A percentile compares a stretch with the other conserved stretches of the same genome.
phyloP scores from a whole-genome alignment of 73 alveolate species.

The Durusdinium trenchii region DNA sequence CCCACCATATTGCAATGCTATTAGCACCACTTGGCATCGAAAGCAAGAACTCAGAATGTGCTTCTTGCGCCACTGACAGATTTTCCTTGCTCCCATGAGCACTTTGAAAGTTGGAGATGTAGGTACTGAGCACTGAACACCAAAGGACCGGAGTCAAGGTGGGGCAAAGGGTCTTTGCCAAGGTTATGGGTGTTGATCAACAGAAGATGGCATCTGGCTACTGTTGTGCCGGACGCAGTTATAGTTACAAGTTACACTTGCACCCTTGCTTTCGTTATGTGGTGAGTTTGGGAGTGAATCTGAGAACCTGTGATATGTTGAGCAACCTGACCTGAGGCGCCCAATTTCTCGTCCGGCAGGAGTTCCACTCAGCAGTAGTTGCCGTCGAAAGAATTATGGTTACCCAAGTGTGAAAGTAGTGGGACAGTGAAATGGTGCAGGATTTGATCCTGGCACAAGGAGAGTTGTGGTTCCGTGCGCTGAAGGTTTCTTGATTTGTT shows the following conservation, averaged over 20 bases:
- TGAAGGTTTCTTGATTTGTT: not conserved
- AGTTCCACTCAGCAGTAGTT: not conserved
- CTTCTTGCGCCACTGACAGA: no score
- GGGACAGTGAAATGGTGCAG: not conserved
- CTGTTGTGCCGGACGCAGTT: slow-evolving; percentile 57
- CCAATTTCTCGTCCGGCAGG: slow-evolving; percentile 73
- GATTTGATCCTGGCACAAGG: slow-evolving; percentile 56
- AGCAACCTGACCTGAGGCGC: slow-evolving; percentile 20
- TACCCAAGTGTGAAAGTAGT: not conserved
- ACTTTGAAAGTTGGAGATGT: no score
- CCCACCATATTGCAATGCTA: no score
- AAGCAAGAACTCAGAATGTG: no score
- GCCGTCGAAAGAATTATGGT: no score
- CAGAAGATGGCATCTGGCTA: slow-evolving; percentile 54
- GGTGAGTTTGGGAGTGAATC: not conserved
- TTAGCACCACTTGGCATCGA: no score
- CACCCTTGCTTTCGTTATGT: no score
- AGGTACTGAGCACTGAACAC: no score
- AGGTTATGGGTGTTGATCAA: slow-evolving; percentile 78
- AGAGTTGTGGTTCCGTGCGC: slow-evolving; percentile 59
- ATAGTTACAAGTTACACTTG: not conserved
- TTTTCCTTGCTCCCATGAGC: no score
- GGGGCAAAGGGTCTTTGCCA: no score
- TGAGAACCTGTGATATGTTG: not conserved
- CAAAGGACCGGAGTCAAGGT: no score